phyloP scores from a whole-genome alignment of 2,329 filamentous ascomycete genomes.

The Phaeoacremonium minimum region DNA sequence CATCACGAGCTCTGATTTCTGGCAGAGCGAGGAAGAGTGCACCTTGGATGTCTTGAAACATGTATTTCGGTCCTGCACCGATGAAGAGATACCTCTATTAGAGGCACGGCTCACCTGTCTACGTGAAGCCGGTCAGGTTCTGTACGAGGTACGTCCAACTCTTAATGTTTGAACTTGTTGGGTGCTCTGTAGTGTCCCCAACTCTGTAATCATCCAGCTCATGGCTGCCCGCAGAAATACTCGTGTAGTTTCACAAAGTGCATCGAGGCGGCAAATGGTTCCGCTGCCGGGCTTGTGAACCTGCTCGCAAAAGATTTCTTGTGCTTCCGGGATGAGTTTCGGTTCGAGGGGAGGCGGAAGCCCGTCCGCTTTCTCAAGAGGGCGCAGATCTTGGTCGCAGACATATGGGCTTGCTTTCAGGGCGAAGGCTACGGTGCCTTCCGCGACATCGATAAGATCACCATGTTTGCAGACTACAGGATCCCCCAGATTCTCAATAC shows the following conservation, averaged over 20 bases:
- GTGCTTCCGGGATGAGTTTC: constrained; percentile 80
- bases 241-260: constrained; percentile 69
- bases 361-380: constrained; percentile 84
- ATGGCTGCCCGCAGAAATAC: constrained; percentile 55
- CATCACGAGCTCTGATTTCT: constrained; percentile 85
- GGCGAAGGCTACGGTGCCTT: constrained; percentile 77
- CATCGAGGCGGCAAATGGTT: constrained; percentile 69
- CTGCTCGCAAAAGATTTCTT: constrained; percentile 75
- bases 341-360: constrained; percentile 65
- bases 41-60: constrained; percentile 68
- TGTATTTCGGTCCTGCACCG: constrained; percentile 82
- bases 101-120: constrained; percentile 73
- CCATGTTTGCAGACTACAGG: constrained; percentile 98
- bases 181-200: background rate
- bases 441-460: constrained; percentile 88
- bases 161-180: background rate
- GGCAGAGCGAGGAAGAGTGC: constrained; percentile 73
- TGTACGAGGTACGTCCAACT: constrained; percentile 60
- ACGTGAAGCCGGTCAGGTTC: constrained; percentile 74
- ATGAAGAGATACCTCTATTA: constrained; percentile 83
- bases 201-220: constrained; percentile 6
- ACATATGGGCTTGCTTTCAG: constrained; percentile 94
- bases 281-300: constrained; percentile 82
- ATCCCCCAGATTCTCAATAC: constrained; percentile 89
- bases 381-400: constrained; percentile 92